Conservation (phyloP, 1,139 yeast genomes). For the Debaryomyces robertsiae region DNA sequence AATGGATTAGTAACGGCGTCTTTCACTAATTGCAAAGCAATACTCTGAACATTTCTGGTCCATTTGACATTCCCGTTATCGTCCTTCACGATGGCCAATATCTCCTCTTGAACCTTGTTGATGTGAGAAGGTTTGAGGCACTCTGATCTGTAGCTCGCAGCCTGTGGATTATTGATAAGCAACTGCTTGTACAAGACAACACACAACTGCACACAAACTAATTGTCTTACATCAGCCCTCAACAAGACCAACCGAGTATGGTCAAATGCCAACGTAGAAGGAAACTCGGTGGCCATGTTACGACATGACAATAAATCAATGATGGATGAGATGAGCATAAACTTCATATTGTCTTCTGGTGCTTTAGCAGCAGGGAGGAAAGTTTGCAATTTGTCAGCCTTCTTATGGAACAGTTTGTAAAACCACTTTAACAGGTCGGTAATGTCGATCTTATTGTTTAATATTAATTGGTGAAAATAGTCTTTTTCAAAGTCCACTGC, state of each 20-base stretch:
- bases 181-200: constrained; percentile 72
- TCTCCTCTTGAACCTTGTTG: constrained; percentile 53
- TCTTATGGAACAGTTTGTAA: constrained; percentile 39
- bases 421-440: constrained; percentile 75
- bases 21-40: constrained; percentile 71
- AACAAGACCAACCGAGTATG: constrained; percentile 75
- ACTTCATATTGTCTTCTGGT: constrained; percentile 30
- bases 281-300: constrained; percentile 81
- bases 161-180: constrained; percentile 32
- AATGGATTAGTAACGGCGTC: constrained; percentile 24
- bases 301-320: constrained; percentile 73
- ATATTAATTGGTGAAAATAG: constrained; percentile 73
- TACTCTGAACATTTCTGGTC: constrained; percentile 78
- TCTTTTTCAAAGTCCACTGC: constrained; percentile 93
- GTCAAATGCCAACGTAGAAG: constrained; percentile 85
- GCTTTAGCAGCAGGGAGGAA: constrained; percentile 8
- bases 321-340: constrained; percentile 49
- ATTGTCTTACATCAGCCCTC: constrained; percentile 83
- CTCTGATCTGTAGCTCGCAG: constrained; percentile 17
- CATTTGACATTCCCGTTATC: constrained; percentile 86
- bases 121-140: constrained; percentile 33
- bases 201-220: constrained; percentile 79
- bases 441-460: constrained; percentile 67
- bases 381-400: constrained; percentile 9
- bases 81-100: constrained; percentile 79